Evolutionary conservation across 2,329 filamentous ascomycete species (phyloP).

Genomic region (Botrytis elliptica): DNA sequence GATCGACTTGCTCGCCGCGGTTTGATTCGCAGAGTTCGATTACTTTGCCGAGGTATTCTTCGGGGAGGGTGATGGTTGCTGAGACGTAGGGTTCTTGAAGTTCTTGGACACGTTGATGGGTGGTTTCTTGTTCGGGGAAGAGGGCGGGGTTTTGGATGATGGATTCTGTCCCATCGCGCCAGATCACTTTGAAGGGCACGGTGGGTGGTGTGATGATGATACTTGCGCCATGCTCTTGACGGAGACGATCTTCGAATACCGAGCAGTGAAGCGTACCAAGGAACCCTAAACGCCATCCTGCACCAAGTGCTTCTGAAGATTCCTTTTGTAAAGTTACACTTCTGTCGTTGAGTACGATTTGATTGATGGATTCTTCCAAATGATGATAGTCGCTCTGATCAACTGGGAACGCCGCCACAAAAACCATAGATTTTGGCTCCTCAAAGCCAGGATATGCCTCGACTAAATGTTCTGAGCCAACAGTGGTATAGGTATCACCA

Average conservation of each 20-base stretch:
- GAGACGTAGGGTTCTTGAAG: conserved; percentile 74
- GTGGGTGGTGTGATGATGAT: conserved; percentile 97
- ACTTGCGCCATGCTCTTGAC: conserved; percentile 89
- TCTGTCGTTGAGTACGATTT: conserved; percentile 90
- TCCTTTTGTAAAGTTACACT: conserved; percentile 94
- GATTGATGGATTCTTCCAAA: conserved; percentile 89
- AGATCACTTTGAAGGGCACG: conserved; percentile 85
- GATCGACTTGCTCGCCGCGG: conserved; percentile 79
- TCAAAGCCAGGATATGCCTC: conserved; percentile 88
- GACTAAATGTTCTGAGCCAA: conserved; percentile 73
- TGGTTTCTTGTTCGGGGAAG: conserved; percentile 69
- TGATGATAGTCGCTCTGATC: conserved; percentile 85
- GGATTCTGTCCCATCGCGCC: conserved; percentile 71
- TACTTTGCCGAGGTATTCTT: conserved; percentile 89
- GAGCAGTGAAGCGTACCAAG: conserved; percentile 96
- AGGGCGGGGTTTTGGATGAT: conserved; percentile 83
- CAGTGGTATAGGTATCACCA: conserved; percentile 88
- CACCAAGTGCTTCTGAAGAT: conserved; percentile 87
- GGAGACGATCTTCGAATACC: conserved; percentile 94
- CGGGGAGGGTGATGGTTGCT: conserved; percentile 84
- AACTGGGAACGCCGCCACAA: conserved; percentile 92
- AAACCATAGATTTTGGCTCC: conserved; percentile 98
- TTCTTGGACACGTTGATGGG: conserved; percentile 54
- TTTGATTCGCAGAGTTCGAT: conserved; percentile 94
- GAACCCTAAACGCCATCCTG: conserved; percentile 92